A percentile compares a stretch with the other conserved stretches of the same genome.
Evolutionary conservation across 129 eudicot genomes (phyloP).

Genomic region (Logfia minima): DNA sequence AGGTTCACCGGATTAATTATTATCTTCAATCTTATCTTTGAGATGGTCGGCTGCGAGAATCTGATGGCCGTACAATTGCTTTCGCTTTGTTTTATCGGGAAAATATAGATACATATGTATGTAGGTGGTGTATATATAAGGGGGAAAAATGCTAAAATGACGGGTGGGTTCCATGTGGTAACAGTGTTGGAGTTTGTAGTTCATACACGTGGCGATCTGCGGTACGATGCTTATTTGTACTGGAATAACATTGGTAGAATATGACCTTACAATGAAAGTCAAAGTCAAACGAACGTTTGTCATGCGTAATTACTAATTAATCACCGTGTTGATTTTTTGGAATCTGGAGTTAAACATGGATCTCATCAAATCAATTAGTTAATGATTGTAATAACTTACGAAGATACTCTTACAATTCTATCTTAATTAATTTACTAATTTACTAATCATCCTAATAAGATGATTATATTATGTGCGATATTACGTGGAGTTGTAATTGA

Average conservation of each 20-base stretch:
- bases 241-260: slow-evolving; percentile 7
- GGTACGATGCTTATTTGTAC: slow-evolving; percentile 36
- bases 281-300: slow-evolving; percentile 36
- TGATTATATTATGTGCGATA: too few relatives aligned
- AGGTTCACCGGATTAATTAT: slow-evolving; percentile 15
- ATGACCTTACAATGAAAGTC: slow-evolving; percentile 15
- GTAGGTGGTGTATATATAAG: slow-evolving; percentile 26
- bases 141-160: slow-evolving; percentile 25
- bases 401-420: too few relatives aligned
- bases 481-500: too few relatives aligned
- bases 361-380: background rate
- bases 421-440: too few relatives aligned
- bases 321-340: too few relatives aligned
- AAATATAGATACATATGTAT: slow-evolving; percentile 9
- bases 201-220: slow-evolving; percentile 30
- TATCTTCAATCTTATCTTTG: slow-evolving; percentile 19
- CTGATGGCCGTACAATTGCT: slow-evolving; percentile 28
- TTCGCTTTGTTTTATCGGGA: slow-evolving; percentile 16
- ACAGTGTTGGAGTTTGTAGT: slow-evolving; percentile 28
- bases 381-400: too few relatives aligned
- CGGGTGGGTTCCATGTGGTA: slow-evolving; percentile 43
- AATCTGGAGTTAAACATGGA: background rate
- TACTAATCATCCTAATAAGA: too few relatives aligned
- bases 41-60: slow-evolving; percentile 25
- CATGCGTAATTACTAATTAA: slow-evolving; percentile 19